Conservation (phyloP, 2,329 filamentous ascomycete species). For the Fusarium equiseti region DNA sequence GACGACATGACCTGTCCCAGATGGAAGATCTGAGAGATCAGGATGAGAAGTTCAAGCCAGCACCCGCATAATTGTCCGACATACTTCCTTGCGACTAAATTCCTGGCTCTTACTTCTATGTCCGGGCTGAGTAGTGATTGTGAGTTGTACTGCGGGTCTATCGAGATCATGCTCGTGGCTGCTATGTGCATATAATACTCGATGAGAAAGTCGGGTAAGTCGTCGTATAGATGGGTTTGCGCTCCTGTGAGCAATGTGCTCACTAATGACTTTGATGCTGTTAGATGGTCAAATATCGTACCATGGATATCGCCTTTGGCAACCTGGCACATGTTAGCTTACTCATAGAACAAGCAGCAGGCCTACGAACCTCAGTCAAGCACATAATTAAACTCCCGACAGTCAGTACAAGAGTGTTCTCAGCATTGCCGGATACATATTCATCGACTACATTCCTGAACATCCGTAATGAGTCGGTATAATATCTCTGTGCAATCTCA, state of each 20-base stretch:
- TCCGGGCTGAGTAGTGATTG: slow-evolving; percentile 50
- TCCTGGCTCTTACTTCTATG: slow-evolving; percentile 49
- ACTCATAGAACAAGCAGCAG: rapidly evolving
- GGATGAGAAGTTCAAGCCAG: slow-evolving; percentile 55
- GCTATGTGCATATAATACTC: slow-evolving; percentile 63
- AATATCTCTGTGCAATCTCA: slow-evolving; percentile 53
- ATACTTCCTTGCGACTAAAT: slow-evolving; percentile 50
- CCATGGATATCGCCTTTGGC: slow-evolving; percentile 60
- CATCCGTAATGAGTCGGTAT: slow-evolving; percentile 53
- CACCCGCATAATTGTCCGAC: slow-evolving; percentile 55
- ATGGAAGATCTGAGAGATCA: slow-evolving; percentile 57
- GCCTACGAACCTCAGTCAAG: slow-evolving; percentile 58
- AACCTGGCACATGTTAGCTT: slow-evolving; percentile 40
- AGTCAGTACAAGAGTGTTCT: slow-evolving; percentile 55
- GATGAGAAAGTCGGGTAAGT: slow-evolving; percentile 59
- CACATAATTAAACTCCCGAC: slow-evolving; percentile 61
- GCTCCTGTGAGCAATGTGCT: slow-evolving; percentile 52
- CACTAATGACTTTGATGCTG: slow-evolving; percentile 58
- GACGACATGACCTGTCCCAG: slow-evolving; percentile 57
- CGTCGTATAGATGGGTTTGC: slow-evolving; percentile 50
- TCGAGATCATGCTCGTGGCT: slow-evolving; percentile 61
- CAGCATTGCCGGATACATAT: slow-evolving; percentile 51
- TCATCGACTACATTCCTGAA: slow-evolving; percentile 53
- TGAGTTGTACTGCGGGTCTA: slow-evolving; percentile 49
- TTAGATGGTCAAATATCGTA: slow-evolving; percentile 60